phyloP scores from a whole-genome alignment of 306 rosid species.

The Prunus salicina region DNA sequence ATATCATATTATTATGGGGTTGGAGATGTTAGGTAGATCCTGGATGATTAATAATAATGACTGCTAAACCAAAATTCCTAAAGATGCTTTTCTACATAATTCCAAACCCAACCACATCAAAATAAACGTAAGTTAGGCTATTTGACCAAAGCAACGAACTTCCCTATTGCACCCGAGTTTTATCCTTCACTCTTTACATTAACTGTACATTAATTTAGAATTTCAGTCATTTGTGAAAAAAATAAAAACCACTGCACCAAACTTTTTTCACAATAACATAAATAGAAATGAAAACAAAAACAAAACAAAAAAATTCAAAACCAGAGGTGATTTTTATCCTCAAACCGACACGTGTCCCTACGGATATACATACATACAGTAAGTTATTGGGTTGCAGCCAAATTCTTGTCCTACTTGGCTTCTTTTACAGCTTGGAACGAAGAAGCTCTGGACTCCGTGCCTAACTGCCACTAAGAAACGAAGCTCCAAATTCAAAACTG shows the following conservation, averaged over 20 bases:
- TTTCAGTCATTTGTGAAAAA: no score
- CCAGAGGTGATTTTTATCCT: neutral
- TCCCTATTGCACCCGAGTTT: no score
- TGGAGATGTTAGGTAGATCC: neutral
- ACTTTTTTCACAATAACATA: neutral
- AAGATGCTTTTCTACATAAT: neutral
- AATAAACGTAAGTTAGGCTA: no score
- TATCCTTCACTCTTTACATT: no score
- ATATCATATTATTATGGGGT: neutral
- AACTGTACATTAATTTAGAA: no score
- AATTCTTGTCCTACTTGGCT: slow-evolving; percentile 9
- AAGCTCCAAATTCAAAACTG: neutral
- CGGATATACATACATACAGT: neutral
- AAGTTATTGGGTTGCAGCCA: neutral
- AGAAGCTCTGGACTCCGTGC: neutral
- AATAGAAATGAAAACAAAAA: no score
- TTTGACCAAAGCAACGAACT: no score
- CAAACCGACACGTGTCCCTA: neutral
- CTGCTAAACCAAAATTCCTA: neutral
- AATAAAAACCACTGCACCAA: no score
- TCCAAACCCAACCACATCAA: neutral
- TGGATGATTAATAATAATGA: neutral
- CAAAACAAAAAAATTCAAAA: no score
- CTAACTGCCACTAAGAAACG: neutral
- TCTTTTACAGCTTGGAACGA: neutral